Evolutionary conservation across 208 protist species (phyloP).

Genomic region (Porcisia hertigi): DNA sequence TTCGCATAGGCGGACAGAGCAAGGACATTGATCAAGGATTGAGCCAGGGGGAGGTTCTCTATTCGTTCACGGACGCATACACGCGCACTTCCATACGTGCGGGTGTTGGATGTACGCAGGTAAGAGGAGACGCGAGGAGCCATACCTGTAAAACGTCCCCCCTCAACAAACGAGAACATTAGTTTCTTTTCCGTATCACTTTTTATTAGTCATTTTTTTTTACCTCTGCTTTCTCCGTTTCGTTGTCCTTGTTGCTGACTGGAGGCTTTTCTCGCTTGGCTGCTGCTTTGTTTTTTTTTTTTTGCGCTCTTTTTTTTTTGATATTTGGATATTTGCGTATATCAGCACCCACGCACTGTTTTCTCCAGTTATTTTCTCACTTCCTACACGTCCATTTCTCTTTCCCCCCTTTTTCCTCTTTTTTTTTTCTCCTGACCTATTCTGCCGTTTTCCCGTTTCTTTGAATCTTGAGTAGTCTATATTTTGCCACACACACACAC

Average conservation of each 20-base stretch:
- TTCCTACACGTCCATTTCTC: slow-evolving; percentile 4
- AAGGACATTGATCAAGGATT: neutral
- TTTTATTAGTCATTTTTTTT: neutral
- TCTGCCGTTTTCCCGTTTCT: neutral
- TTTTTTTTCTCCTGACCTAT: neutral
- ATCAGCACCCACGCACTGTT: neutral
- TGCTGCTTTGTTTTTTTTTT: slow-evolving; percentile 4
- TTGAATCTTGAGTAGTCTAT: neutral
- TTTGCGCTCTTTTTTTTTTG: neutral
- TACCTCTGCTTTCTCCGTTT: neutral
- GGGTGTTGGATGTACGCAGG: neutral
- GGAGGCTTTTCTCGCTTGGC: neutral
- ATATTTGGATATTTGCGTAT: neutral
- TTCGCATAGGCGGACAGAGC: neutral
- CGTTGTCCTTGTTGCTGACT: neutral
- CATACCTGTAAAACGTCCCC: neutral
- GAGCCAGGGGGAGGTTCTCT: neutral
- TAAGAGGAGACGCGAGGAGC: neutral
- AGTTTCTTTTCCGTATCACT: neutral
- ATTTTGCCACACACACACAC: neutral
- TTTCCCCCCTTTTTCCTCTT: neutral
- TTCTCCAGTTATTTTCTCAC: neutral
- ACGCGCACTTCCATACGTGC: neutral
- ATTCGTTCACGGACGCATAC: neutral
- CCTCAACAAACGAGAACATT: neutral